Conservation (phyloP, 1,284 basidiomycete species). For the Volvariella volvacea region DNA sequence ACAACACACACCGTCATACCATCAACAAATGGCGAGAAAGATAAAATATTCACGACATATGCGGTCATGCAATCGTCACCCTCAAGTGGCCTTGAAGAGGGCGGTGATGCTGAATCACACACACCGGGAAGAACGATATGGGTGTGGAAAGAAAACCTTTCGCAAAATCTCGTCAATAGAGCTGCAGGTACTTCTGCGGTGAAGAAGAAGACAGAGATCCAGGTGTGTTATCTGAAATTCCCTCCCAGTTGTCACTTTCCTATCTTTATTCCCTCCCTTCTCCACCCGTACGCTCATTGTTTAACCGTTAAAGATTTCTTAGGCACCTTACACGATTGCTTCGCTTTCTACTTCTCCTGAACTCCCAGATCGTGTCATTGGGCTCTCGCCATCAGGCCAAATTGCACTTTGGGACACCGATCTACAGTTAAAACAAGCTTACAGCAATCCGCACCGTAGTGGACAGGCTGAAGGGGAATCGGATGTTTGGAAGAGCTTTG, state of each 20-base stretch:
- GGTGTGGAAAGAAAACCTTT: conserved; percentile 54
- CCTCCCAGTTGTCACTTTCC: too few relatives aligned
- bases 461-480: background rate
- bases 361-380: conserved; percentile 33
- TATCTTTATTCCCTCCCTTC: background rate
- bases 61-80: conserved; percentile 39
- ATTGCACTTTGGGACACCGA: conserved; percentile 38
- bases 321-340: conserved; percentile 39
- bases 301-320: conserved; percentile 15
- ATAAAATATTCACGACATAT: conserved; percentile 44
- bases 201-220: conserved; percentile 32
- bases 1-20: conserved; percentile 29
- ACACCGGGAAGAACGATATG: conserved; percentile 46
- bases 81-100: conserved; percentile 26
- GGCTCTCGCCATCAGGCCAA: conserved; percentile 38
- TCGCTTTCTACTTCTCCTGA: conserved; percentile 40
- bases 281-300: conserved; percentile 8
- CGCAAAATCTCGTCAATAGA: conserved; percentile 27
- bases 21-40: conserved; percentile 16
- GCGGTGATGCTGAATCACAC: conserved; percentile 15
- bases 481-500: conserved; percentile 33
- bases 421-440: conserved; percentile 25
- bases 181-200: conserved; percentile 24
- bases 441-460: background rate
- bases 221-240: too few relatives aligned